Conservation (phyloP, 1,284 basidiomycete species). For the Tremellales sp. region DNA sequence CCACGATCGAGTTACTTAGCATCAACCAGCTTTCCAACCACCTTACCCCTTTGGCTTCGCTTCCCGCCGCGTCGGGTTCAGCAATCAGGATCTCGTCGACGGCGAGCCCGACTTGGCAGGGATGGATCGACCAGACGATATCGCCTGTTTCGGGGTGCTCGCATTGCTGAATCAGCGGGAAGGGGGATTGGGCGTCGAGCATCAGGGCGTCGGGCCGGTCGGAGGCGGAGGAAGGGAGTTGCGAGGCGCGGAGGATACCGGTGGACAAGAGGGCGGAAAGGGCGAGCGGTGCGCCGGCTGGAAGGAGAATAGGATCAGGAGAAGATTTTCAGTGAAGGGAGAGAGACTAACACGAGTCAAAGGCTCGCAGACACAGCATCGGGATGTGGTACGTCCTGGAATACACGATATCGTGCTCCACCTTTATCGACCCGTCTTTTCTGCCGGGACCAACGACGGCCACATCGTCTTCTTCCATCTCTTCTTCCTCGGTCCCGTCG, state of each 20-base stretch:
- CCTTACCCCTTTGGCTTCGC: conserved; percentile 3
- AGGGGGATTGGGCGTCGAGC: conserved; percentile 17
- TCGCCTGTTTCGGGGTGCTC: conserved; percentile 32
- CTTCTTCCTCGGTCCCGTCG: background rate
- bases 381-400: conserved; percentile 30
- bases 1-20: conserved; percentile 28
- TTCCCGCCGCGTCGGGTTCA: background rate
- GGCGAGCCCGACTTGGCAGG: conserved; percentile 26
- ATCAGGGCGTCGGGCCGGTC: conserved; percentile 14
- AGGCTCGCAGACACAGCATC: conserved; percentile 31
- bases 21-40: conserved; percentile 42
- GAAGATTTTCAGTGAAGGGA: background rate
- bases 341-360: conserved; percentile 31
- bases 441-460: background rate
- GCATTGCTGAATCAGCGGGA: conserved; percentile 30
- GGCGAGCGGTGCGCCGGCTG: conserved; percentile 26
- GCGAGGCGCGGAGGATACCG: conserved; percentile 7
- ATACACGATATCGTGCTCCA: conserved; percentile 27
- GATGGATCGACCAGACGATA: conserved; percentile 33
- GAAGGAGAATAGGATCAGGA: too few species aligned
- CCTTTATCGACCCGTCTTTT: conserved; percentile 8
- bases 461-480: conserved; percentile 8
- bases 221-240: background rate
- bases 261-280: conserved; percentile 10
- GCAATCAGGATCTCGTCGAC: conserved; percentile 24